These are phyloP conservation scores for Cicer chorassanicum DNA, from an alignment of 306 rosid genomes.

Conservation along the genomic window DNA sequence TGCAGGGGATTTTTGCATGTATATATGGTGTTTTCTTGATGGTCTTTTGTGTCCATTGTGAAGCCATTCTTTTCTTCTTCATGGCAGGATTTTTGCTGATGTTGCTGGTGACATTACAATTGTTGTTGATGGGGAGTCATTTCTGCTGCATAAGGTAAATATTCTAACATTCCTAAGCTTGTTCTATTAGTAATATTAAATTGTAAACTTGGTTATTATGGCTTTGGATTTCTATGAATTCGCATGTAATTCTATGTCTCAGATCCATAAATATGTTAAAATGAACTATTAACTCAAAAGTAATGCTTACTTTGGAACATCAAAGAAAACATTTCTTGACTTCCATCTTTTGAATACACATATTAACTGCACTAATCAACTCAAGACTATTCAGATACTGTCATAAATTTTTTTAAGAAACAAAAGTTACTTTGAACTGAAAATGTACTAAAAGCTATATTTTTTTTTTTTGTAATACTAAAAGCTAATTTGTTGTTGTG, in stretches of 20 bases:
- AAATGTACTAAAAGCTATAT: conserved; percentile 26
- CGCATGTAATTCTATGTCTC: background rate
- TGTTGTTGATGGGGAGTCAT: conserved; percentile 76
- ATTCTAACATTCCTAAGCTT: conserved; percentile 17
- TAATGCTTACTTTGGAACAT: conserved; percentile 17
- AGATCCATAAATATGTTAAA: conserved; percentile 12
- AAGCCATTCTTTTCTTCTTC: background rate
- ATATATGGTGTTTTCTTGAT: background rate
- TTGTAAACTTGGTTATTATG: conserved; percentile 1
- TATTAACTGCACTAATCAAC: conserved; percentile 28
- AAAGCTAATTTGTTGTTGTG: conserved; percentile 37
- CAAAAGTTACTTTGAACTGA: conserved; percentile 25
- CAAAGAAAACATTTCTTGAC: conserved; percentile 6
- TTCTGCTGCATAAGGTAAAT: conserved; percentile 86
- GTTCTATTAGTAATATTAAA: conserved; percentile 19
- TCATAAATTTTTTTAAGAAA: conserved; percentile 3
- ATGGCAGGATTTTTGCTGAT: conserved; percentile 79
- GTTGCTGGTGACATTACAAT: conserved; percentile 91
- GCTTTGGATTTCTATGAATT: conserved; percentile 21
- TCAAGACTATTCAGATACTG: conserved; percentile 19
- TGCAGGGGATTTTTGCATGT: background rate
- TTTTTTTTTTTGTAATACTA: background rate
- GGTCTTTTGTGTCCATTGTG: conserved; percentile 24
- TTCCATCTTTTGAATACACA: conserved; percentile 7
- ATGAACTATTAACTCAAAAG: conserved; percentile 10